phyloP scores from a whole-genome alignment of 2,329 filamentous ascomycete species.

The Colletotrichum sp. region DNA sequence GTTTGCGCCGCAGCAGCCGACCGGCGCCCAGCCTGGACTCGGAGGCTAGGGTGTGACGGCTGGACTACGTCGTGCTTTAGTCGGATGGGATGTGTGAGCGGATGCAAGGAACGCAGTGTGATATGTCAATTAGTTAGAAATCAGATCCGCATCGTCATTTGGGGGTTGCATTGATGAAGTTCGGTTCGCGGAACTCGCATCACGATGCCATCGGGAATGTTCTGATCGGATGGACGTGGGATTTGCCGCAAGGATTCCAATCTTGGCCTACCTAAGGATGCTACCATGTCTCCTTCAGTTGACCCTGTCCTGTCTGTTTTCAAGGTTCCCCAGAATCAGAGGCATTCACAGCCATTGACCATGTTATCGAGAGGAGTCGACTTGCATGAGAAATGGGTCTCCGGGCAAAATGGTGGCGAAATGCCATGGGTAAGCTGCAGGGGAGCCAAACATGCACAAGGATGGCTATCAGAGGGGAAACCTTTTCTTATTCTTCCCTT shows the following conservation, averaged over 20 bases:
- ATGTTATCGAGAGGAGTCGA: background rate
- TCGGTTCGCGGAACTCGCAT: background rate
- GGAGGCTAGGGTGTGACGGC: background rate
- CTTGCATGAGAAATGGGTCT: background rate
- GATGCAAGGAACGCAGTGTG: background rate
- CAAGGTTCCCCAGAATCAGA: background rate
- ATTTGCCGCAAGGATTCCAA: background rate
- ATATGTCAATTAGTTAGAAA: background rate
- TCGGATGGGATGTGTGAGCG: background rate
- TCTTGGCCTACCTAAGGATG: background rate
- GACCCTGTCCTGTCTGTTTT: background rate
- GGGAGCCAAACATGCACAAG: background rate
- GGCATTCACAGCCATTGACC: background rate
- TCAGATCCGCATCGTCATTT: background rate
- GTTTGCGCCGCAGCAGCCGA: background rate
- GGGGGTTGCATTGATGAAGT: background rate
- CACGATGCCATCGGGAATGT: background rate
- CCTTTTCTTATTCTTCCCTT: background rate
- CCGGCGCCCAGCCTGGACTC: background rate
- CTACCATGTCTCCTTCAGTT: background rate
- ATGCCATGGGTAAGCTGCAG: background rate
- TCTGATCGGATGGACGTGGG: background rate
- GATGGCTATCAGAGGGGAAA: background rate
- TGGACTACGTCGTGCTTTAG: background rate
- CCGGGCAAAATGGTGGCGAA: background rate